phyloP scores from a whole-genome alignment of 371 early-diverging fungal species.

The Fennellomyces sp. region DNA sequence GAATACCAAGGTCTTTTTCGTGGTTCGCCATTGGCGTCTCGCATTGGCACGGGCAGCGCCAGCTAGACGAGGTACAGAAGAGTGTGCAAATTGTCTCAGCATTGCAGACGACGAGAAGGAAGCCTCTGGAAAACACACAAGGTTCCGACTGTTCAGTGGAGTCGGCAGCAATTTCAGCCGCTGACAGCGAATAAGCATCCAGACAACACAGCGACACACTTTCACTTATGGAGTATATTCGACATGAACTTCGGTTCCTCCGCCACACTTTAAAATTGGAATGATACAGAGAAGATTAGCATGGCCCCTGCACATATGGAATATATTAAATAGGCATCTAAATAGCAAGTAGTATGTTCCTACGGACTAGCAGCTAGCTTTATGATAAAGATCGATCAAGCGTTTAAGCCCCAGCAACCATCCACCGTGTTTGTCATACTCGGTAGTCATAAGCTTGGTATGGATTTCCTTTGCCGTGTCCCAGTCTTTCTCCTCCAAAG shows the following conservation, averaged over 20 bases:
- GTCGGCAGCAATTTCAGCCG: too few species aligned
- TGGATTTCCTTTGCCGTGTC: conserved; percentile 16
- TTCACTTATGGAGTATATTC: too few species aligned
- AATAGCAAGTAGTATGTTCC: too few species aligned
- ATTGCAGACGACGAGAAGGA: conserved; percentile 7
- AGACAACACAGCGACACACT: too few species aligned
- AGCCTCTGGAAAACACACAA: not conserved
- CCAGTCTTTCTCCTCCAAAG: conserved; percentile 17
- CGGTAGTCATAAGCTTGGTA: conserved; percentile 18
- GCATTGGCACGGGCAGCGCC: conserved; percentile 16
- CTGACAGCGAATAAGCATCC: too few species aligned
- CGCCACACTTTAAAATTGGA: too few species aligned
- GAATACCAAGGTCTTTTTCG: conserved; percentile 10
- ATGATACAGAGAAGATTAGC: too few species aligned
- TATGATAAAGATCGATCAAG: conserved; percentile 17
- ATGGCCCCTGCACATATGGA: too few species aligned
- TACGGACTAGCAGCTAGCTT: conserved; percentile 10
- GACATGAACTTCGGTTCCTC: too few species aligned
- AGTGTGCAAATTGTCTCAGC: conserved; percentile 25
- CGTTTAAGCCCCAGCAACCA: conserved; percentile 29
- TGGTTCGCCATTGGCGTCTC: conserved; percentile 1
- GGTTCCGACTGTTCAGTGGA: too few species aligned
- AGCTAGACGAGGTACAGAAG: conserved; percentile 23
- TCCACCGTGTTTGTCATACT: conserved; percentile 21
- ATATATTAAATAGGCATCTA: too few species aligned